Percentiles rank a stretch among this genome's conserved stretches.
These are phyloP conservation scores for Nemania sp. DNA, from an alignment of 2,329 filamentous ascomycete genomes.

Conservation along the genomic window DNA sequence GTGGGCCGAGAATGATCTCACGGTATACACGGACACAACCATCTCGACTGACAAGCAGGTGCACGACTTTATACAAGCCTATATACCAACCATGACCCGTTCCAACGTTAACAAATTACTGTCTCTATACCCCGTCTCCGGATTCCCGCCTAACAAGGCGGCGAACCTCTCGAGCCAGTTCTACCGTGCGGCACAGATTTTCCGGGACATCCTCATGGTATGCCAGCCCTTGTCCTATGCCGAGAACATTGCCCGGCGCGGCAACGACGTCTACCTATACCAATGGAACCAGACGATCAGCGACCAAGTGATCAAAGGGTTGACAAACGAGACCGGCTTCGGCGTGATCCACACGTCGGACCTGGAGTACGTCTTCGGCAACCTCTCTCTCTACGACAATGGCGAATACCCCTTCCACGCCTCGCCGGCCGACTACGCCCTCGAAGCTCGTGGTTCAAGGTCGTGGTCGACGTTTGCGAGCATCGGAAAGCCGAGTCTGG, in stretches of 20 bases:
- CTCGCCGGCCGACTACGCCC: constrained; percentile 45
- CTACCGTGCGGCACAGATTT: constrained; percentile 53
- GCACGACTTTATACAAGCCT: constrained; percentile 45
- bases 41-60: constrained; percentile 49
- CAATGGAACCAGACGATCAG: constrained; percentile 60
- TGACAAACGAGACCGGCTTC: constrained; percentile 43
- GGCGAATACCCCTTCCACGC: constrained; percentile 44
- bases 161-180: constrained; percentile 52
- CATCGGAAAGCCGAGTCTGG: constrained; percentile 42
- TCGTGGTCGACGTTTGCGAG: constrained; percentile 54
- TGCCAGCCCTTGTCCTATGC: constrained; percentile 26
- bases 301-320: constrained; percentile 45
- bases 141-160: constrained; percentile 47
- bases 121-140: constrained; percentile 53
- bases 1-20: constrained; percentile 52
- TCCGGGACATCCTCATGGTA: constrained; percentile 50
- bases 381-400: constrained; percentile 49
- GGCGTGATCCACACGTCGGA: constrained; percentile 58
- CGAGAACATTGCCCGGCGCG: constrained; percentile 34
- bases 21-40: constrained; percentile 46
- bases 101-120: constrained; percentile 48
- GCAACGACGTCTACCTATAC: constrained; percentile 53
- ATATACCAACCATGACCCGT: constrained; percentile 44
- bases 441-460: constrained; percentile 47
- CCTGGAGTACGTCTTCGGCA: constrained; percentile 57